Percentiles rank a stretch among this genome's conserved stretches.
phyloP scores from a whole-genome alignment of 2,329 filamentous ascomycete species.

The Torrubiella hemipterigena region DNA sequence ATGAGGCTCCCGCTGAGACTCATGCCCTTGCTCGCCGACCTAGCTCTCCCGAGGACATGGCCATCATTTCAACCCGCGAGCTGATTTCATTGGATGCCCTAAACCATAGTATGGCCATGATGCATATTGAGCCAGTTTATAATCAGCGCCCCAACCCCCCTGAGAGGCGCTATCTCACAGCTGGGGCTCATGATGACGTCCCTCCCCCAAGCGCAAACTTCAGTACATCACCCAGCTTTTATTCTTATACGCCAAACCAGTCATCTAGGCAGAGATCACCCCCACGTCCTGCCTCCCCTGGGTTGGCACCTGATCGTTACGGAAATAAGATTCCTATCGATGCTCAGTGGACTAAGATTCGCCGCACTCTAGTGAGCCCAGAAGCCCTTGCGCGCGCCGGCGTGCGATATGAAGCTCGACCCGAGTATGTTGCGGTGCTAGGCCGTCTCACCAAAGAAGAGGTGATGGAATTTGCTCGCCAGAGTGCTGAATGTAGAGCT shows the following conservation, averaged over 20 bases:
- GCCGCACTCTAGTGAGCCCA: constrained; percentile 41
- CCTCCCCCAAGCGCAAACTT: constrained; percentile 18
- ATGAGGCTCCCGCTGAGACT: constrained; percentile 15
- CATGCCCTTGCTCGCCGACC: constrained; percentile 14
- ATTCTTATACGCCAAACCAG: constrained; percentile 15
- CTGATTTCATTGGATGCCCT: constrained; percentile 35
- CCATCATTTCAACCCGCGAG: constrained; percentile 42
- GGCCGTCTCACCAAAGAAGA: constrained; percentile 40
- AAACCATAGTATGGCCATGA: constrained; percentile 25
- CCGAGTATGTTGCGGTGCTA: constrained; percentile 47
- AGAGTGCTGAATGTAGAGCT: constrained; percentile 34
- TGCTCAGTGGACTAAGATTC: constrained; percentile 48
- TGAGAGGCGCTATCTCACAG: too few species aligned
- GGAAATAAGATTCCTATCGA: constrained; percentile 43
- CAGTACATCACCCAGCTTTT: constrained; percentile 27
- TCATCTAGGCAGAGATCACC: too few species aligned
- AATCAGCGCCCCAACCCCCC: constrained; percentile 4
- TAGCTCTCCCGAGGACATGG: constrained; percentile 28
- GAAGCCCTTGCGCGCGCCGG: constrained; percentile 43
- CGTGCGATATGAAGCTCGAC: constrained; percentile 47
- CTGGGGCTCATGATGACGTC: constrained; percentile 12
- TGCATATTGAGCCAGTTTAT: constrained; percentile 23
- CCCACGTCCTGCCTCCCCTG: constrained; percentile 11
- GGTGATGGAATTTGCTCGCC: constrained; percentile 37
- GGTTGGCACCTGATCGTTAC: constrained; percentile 42